phyloP scores from a whole-genome alignment of 1,284 basidiomycete species.

The Ustilago xerochloae region DNA sequence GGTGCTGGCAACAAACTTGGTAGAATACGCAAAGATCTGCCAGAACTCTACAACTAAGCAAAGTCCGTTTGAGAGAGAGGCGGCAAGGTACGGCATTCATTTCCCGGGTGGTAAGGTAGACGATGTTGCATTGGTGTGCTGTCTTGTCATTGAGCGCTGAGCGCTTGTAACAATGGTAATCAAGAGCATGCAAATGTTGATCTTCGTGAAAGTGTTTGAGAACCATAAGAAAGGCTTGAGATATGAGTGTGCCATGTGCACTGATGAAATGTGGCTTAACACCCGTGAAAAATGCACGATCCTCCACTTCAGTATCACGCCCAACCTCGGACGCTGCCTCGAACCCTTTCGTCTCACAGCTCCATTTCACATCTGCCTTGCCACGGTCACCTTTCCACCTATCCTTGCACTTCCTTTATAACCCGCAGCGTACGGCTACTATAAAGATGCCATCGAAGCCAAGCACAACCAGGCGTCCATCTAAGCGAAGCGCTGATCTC shows the following conservation, averaged over 20 bases:
- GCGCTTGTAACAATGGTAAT: neutral
- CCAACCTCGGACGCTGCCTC: neutral
- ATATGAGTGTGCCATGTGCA: no score
- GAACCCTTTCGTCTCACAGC: neutral
- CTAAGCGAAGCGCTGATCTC: neutral
- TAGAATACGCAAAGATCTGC: slow-evolving; percentile 56
- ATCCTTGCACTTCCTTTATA: no score
- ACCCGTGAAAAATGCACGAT: neutral
- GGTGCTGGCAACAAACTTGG: slow-evolving; percentile 53
- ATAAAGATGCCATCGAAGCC: slow-evolving; percentile 1
- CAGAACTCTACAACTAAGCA: slow-evolving; percentile 75
- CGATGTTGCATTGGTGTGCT: slow-evolving; percentile 72
- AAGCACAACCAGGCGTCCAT: neutral
- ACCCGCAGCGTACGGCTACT: neutral
- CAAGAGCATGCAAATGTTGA: no score
- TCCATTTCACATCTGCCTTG: no score
- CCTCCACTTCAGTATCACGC: slow-evolving; percentile 5
- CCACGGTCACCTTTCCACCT: no score
- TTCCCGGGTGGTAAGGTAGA: slow-evolving; percentile 70
- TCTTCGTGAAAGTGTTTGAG: neutral
- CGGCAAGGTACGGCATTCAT: slow-evolving; percentile 60
- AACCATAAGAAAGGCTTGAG: no score
- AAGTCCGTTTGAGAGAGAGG: slow-evolving; percentile 71
- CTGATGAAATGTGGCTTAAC: neutral
- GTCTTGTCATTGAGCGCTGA: slow-evolving; percentile 69